These are phyloP conservation scores for Fonsecaea multimorphosa DNA, from an alignment of 2,329 filamentous ascomycete genomes.

Conservation along the genomic window DNA sequence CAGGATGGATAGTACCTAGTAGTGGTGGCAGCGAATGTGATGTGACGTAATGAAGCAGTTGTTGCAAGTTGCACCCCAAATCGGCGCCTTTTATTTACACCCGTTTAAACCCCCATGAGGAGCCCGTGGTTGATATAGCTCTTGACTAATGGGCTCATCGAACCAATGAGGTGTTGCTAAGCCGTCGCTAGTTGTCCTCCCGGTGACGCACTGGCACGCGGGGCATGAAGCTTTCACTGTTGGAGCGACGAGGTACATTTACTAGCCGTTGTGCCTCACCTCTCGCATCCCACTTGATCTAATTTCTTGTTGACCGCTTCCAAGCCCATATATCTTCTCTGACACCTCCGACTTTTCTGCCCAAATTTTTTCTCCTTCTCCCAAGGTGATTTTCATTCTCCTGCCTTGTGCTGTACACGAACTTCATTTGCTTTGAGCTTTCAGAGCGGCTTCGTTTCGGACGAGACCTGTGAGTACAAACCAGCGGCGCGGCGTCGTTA, in stretches of 20 bases:
- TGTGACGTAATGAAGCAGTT: not conserved
- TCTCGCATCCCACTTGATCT: conserved; percentile 2
- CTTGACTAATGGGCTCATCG: not conserved
- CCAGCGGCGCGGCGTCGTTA: not conserved
- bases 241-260: not conserved
- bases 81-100: not conserved
- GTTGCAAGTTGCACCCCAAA: not conserved
- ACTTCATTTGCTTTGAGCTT: not conserved
- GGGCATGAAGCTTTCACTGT: not conserved
- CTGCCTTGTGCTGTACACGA: not conserved
- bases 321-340: conserved; percentile 6
- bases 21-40: not conserved
- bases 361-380: not conserved
- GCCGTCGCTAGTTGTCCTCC: not conserved
- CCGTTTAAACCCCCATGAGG: not conserved
- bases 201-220: conserved; percentile 5
- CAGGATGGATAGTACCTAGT: not conserved
- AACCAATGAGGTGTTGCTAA: not conserved
- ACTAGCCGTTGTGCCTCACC: conserved; percentile 3
- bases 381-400: conserved; percentile 3
- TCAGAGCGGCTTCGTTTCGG: not conserved
- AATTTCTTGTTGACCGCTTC: conserved; percentile 14
- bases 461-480: not conserved
- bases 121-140: not conserved
- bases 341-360: not conserved